These are phyloP conservation scores for Termitomyces bulborhizus DNA, from an alignment of 768 basidiomycete genomes.

Conservation along the genomic window DNA sequence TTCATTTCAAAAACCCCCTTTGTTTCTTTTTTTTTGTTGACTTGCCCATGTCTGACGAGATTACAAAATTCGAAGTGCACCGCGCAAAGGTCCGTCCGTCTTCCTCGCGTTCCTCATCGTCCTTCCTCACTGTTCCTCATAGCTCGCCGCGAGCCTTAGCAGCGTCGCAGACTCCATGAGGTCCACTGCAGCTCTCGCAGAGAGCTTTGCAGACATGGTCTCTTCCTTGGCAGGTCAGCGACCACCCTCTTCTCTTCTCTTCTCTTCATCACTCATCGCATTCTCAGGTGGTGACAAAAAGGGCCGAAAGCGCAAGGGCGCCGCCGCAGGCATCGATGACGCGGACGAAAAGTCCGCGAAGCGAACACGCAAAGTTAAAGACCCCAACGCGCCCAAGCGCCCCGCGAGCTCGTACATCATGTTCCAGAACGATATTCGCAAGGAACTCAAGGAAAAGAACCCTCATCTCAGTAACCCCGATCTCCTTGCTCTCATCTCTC, in stretches of 20 bases:
- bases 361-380: slow-evolving; percentile 69
- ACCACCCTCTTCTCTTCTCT: background rate
- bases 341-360: slow-evolving; percentile 37
- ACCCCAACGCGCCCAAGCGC: slow-evolving; percentile 92
- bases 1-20: slow-evolving; percentile 4
- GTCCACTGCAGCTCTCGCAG: slow-evolving; percentile 53
- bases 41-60: slow-evolving; percentile 20
- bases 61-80: slow-evolving; percentile 23
- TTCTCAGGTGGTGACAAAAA: slow-evolving; percentile 15
- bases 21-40: slow-evolving; percentile 4
- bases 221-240: slow-evolving; percentile 9
- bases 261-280: slow-evolving; percentile 7
- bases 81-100: slow-evolving; percentile 26
- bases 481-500: slow-evolving; percentile 63
- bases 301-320: slow-evolving; percentile 50
- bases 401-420: slow-evolving; percentile 90
- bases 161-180: slow-evolving; percentile 60
- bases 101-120: background rate
- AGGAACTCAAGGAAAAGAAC: slow-evolving; percentile 58
- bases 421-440: slow-evolving; percentile 89
- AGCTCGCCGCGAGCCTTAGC: slow-evolving; percentile 53
- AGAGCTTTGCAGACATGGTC: slow-evolving; percentile 49
- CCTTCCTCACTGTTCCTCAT: slow-evolving; percentile 13
- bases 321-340: slow-evolving; percentile 23
- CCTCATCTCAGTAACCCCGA: slow-evolving; percentile 67